Percentiles rank a stretch among this genome's conserved stretches.
Conservation (phyloP, 2,329 filamentous ascomycete genomes). For the Talaromyces sp. region DNA sequence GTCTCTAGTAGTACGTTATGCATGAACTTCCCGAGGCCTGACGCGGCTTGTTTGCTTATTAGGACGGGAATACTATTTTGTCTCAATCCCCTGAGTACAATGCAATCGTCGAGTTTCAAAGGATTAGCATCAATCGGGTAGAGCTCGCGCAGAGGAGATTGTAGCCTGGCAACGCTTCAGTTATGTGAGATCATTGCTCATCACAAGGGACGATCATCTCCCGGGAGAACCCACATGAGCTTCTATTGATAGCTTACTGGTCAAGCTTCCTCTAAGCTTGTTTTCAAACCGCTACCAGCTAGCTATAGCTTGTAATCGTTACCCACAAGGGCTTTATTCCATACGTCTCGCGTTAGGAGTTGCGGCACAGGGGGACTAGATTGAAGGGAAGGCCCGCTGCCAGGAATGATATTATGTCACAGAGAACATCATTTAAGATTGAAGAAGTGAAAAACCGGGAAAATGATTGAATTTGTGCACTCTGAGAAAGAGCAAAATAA, state of each 20-base stretch:
- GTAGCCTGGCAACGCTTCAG: slow-evolving; percentile 27
- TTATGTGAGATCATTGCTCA: slow-evolving; percentile 22
- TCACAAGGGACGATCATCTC: neutral
- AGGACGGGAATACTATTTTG: neutral
- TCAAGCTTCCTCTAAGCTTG: neutral
- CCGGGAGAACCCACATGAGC: neutral
- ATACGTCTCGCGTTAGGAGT: slow-evolving; percentile 1
- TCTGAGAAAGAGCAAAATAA: neutral
- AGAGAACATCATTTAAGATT: neutral
- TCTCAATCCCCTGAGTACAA: neutral
- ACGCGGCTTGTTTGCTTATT: no score
- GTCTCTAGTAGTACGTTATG: neutral
- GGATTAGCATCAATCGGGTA: neutral
- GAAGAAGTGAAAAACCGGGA: neutral
- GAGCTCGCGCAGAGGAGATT: neutral
- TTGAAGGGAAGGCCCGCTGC: slow-evolving; percentile 8
- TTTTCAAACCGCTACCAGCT: neutral
- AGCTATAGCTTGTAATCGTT: slow-evolving; percentile 1
- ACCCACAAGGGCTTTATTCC: slow-evolving; percentile 5
- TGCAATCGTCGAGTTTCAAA: neutral
- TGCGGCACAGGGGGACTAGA: slow-evolving; percentile 6
- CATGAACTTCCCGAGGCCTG: neutral
- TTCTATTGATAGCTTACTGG: neutral
- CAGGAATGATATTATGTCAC: slow-evolving; percentile 27
- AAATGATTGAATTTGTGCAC: neutral